phyloP scores from a whole-genome alignment of 768 basidiomycete species.

The Terana coerulea region DNA sequence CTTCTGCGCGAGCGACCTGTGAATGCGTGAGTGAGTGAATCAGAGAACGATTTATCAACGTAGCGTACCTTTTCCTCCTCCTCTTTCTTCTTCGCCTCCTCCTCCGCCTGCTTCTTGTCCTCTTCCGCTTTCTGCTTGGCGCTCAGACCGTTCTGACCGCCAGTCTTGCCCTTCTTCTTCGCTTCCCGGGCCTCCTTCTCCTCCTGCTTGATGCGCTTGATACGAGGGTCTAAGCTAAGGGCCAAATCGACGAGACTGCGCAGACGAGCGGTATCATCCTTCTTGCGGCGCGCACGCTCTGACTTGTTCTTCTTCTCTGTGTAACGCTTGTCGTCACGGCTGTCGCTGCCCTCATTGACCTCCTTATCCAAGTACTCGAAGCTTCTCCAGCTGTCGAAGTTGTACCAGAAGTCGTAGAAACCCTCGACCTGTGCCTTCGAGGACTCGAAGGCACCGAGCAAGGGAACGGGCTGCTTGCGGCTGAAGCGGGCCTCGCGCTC shows the following conservation, averaged over 20 bases:
- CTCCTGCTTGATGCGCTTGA: conserved; percentile 94
- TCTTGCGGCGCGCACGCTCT: conserved; percentile 93
- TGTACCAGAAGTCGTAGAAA: conserved; percentile 99
- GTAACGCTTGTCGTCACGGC: conserved; percentile 98
- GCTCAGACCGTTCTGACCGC: conserved; percentile 44
- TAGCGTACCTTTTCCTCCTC: conserved; percentile 74
- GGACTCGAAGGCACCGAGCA: conserved; percentile 66
- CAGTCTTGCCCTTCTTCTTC: conserved; percentile 65
- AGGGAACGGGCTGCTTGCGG: conserved; percentile 75
- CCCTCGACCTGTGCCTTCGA: conserved; percentile 80
- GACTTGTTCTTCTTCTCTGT: conserved; percentile 99
- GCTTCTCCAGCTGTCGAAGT: conserved; percentile 97
- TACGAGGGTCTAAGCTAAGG: conserved; percentile 83
- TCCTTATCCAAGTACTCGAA: conserved; percentile 99
- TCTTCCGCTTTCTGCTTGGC: conserved; percentile 65
- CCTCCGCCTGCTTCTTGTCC: conserved; percentile 57
- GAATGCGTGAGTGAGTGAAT: background rate
- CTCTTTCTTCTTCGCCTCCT: conserved; percentile 58
- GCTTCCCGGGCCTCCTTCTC: conserved; percentile 94
- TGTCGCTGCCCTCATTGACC: conserved; percentile 96
- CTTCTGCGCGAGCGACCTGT: conserved; percentile 60
- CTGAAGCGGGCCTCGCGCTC: conserved; percentile 93
- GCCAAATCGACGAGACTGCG: conserved; percentile 85
- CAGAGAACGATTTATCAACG: background rate
- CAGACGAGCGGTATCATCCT: conserved; percentile 92